Evolutionary conservation across 2,329 filamentous ascomycete species (phyloP).

Genomic region (Colletotrichum orbiculare): DNA sequence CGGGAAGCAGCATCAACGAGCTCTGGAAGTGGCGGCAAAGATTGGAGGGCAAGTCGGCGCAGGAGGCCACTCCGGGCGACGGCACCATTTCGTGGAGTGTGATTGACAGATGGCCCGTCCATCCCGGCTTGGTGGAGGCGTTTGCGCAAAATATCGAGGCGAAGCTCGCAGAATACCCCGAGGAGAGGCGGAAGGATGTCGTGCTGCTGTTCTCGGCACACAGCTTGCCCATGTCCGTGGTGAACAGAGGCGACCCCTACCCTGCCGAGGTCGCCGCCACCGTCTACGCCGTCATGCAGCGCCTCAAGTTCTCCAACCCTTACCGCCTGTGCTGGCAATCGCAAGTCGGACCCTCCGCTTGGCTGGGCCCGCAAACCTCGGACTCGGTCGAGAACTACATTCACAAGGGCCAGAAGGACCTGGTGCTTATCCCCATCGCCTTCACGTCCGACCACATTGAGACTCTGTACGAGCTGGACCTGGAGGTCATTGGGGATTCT

Average conservation of each 20-base stretch:
- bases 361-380: constrained; percentile 94
- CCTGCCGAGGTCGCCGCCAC: constrained; percentile 96
- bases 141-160: constrained; percentile 93
- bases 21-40: constrained; percentile 96
- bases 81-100: constrained; percentile 95
- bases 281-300: constrained; percentile 95
- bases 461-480: constrained; percentile 92
- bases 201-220: constrained; percentile 95
- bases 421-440: constrained; percentile 92
- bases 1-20: constrained; percentile 95
- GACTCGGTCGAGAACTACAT: constrained; percentile 90
- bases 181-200: constrained; percentile 81
- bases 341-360: constrained; percentile 93
- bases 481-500: constrained; percentile 92
- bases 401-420: constrained; percentile 88
- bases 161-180: constrained; percentile 84
- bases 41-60: constrained; percentile 79
- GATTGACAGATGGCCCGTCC: constrained; percentile 97
- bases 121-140: constrained; percentile 88
- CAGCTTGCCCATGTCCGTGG: constrained; percentile 95
- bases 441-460: constrained; percentile 99
- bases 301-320: constrained; percentile 86
- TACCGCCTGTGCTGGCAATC: constrained; percentile 98
- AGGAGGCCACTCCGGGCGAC: constrained; percentile 60
- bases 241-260: constrained; percentile 96